These are phyloP conservation scores for Aspergillus neoniger DNA, from an alignment of 2,329 filamentous ascomycete species.

Conservation along the genomic window DNA sequence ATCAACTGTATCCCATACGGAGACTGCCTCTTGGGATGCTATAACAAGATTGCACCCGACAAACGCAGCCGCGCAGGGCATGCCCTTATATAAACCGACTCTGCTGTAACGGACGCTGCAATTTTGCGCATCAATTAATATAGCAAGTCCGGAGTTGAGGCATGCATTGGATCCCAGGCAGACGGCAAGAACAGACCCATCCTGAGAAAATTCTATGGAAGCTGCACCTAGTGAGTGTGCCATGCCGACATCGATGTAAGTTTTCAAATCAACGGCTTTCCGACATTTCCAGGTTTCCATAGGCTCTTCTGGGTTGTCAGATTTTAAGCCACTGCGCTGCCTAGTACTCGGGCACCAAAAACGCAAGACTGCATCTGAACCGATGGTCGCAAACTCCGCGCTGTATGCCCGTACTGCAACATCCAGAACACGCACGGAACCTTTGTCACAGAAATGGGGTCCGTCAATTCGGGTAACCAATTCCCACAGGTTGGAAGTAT, in stretches of 20 bases:
- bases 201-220: constrained; percentile 75
- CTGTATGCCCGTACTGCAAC: constrained; percentile 70
- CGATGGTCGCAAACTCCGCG: constrained; percentile 79
- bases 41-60: constrained; percentile 73
- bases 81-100: constrained; percentile 66
- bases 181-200: constrained; percentile 79
- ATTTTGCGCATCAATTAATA: constrained; percentile 73
- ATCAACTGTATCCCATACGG: constrained; percentile 79
- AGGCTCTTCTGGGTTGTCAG: constrained; percentile 51
- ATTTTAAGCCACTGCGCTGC: constrained; percentile 66
- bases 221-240: constrained; percentile 54
- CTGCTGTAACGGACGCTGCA: constrained; percentile 68
- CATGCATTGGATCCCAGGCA: constrained; percentile 44
- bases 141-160: constrained; percentile 62
- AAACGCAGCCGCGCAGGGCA: constrained; percentile 68
- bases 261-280: constrained; percentile 54
- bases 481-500: constrained; percentile 62
- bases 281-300: constrained; percentile 75
- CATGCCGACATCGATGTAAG: constrained; percentile 23
- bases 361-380: constrained; percentile 74
- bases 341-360: constrained; percentile 78
- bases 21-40: constrained; percentile 68
- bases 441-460: constrained; percentile 66
- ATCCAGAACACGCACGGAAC: constrained; percentile 65
- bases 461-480: constrained; percentile 80